A percentile compares a stretch with the other conserved stretches of the same genome.
phyloP scores from a whole-genome alignment of 164 flowering plant genomes.

The Houttuynia cordata region DNA sequence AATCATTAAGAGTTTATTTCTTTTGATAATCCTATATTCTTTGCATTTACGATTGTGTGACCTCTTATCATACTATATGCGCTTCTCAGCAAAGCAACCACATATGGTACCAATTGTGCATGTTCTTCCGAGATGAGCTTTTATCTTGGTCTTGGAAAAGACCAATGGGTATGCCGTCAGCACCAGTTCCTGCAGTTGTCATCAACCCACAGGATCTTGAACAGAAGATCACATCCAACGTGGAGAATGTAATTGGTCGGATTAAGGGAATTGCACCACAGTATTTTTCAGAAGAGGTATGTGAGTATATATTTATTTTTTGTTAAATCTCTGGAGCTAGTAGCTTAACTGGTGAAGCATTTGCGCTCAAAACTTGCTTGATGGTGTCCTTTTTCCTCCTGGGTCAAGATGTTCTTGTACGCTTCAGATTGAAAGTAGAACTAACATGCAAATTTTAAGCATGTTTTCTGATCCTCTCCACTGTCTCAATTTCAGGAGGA shows the following conservation, averaged over 20 bases:
- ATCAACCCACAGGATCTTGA: constrained; percentile 69
- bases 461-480: no score
- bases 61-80: neutral
- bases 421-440: no score
- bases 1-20: no score
- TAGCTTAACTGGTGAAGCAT: neutral
- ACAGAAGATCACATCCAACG: constrained; percentile 71
- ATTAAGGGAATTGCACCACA: constrained; percentile 78
- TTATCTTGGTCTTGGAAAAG: constrained; percentile 96
- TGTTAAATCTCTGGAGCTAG: no score
- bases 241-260: constrained; percentile 64
- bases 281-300: constrained; percentile 70
- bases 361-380: no score
- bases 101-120: constrained; percentile 88
- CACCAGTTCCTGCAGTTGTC: constrained; percentile 44
- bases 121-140: constrained; percentile 99
- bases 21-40: neutral
- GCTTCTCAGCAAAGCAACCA: constrained; percentile 85
- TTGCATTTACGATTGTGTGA: neutral
- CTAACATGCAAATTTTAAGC: neutral
- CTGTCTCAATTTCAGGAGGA: constrained; percentile 48
- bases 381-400: neutral
- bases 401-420: neutral
- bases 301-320: neutral
- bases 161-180: constrained; percentile 60